Percentiles rank a stretch among this genome's conserved stretches.
These are phyloP conservation scores for Neurospora sp. DNA, from an alignment of 495 filamentous ascomycete species.

Conservation along the genomic window DNA sequence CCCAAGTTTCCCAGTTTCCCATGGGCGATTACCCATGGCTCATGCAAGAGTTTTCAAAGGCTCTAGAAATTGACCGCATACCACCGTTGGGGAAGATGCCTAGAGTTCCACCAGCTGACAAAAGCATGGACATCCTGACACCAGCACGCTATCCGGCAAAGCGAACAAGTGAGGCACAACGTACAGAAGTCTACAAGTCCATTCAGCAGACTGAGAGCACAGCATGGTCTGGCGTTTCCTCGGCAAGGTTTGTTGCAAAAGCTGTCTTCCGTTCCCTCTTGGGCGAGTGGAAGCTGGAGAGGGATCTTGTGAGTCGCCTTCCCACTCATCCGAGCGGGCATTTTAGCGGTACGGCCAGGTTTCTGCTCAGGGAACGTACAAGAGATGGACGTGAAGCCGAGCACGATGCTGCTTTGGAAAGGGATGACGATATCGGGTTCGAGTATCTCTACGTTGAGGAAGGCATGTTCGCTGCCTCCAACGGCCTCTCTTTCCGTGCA, in stretches of 20 bases:
- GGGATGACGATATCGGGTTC: slow-evolving; percentile 30
- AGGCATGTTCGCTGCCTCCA: slow-evolving; percentile 44
- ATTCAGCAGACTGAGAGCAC: slow-evolving; percentile 24
- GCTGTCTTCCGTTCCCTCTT: slow-evolving; percentile 67
- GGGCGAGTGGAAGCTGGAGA: slow-evolving; percentile 56
- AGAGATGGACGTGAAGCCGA: slow-evolving; percentile 33
- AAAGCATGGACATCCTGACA: slow-evolving; percentile 35
- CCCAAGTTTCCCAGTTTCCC: slow-evolving; percentile 54
- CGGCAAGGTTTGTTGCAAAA: slow-evolving; percentile 39
- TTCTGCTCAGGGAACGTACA: slow-evolving; percentile 48
- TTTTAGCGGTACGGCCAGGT: slow-evolving; percentile 50
- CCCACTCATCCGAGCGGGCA: slow-evolving; percentile 47
- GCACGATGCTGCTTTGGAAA: slow-evolving; percentile 8
- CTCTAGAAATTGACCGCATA: slow-evolving; percentile 35
- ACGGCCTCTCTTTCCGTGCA: slow-evolving; percentile 36
- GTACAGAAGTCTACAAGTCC: slow-evolving; percentile 14
- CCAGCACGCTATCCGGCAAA: slow-evolving; percentile 30
- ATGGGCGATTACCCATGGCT: slow-evolving; percentile 74
- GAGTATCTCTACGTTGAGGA: slow-evolving; percentile 62
- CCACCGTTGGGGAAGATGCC: slow-evolving; percentile 17
- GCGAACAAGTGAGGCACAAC: slow-evolving; percentile 6
- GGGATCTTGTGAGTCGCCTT: slow-evolving; percentile 34
- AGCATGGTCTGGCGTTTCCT: slow-evolving; percentile 23
- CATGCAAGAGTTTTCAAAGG: slow-evolving; percentile 58
- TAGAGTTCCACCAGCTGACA: slow-evolving; percentile 21